Evolutionary conservation across 2,329 filamentous ascomycete species (phyloP).

Genomic region (Ophiostoma perfectum): DNA sequence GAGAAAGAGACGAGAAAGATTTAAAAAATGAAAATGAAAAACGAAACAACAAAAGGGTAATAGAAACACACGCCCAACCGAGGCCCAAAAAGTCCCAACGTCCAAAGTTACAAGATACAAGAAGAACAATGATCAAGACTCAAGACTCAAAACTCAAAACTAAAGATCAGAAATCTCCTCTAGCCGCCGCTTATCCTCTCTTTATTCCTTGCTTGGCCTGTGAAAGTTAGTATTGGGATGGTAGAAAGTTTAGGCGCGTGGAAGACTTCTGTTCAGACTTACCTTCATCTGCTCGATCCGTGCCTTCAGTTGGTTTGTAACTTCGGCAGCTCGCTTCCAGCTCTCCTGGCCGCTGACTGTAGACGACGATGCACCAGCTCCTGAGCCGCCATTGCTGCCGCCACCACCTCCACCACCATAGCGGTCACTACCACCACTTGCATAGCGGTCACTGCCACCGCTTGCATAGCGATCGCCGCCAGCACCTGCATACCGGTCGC

Average conservation of each 20-base stretch:
- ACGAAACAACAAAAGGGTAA: neutral
- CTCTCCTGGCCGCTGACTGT: slow-evolving; percentile 62
- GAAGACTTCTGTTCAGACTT: slow-evolving; percentile 26
- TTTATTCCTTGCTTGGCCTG: slow-evolving; percentile 27
- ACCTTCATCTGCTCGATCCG: slow-evolving; percentile 98
- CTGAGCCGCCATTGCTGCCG: slow-evolving; percentile 21
- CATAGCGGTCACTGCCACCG: slow-evolving; percentile 7
- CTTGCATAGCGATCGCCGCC: neutral
- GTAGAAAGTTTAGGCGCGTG: too few relatives aligned
- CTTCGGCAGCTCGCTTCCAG: slow-evolving; percentile 94
- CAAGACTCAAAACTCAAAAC: neutral
- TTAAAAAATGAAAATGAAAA: neutral
- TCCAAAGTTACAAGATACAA: neutral
- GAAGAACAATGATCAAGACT: neutral
- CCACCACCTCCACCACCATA: neutral
- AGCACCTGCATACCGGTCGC: neutral
- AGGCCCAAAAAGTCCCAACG: neutral
- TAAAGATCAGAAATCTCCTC: neutral
- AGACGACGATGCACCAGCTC: slow-evolving; percentile 23
- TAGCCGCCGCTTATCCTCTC: slow-evolving; percentile 19
- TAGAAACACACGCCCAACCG: neutral
- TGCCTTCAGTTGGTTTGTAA: slow-evolving; percentile 94
- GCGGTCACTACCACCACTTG: neutral
- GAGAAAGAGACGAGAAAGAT: neutral
- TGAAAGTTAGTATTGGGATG: neutral